Evolutionary conservation across 768 basidiomycete genomes (phyloP).

Genomic region (Hygrocybe punicea): DNA sequence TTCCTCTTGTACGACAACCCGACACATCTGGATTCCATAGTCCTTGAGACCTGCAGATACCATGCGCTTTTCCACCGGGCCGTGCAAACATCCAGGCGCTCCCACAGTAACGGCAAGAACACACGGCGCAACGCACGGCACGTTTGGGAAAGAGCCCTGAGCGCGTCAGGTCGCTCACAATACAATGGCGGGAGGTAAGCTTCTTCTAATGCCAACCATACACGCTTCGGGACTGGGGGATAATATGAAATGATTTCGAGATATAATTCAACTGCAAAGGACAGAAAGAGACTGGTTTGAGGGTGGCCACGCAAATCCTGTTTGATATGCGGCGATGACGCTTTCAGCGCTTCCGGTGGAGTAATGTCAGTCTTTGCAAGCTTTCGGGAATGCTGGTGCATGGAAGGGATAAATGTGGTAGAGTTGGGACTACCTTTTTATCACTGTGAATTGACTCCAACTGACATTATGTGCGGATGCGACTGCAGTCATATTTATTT

Average conservation of each 20-base stretch:
- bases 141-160: constrained; percentile 36
- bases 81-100: constrained; percentile 31
- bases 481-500: no score
- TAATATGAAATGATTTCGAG: constrained; percentile 32
- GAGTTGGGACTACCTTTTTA: no score
- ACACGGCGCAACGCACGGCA: constrained; percentile 26
- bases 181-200: constrained; percentile 17
- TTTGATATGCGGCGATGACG: background rate
- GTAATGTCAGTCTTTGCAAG: no score
- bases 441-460: no score
- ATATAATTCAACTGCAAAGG: constrained; percentile 22
- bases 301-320: background rate
- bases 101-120: constrained; percentile 32
- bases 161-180: constrained; percentile 19
- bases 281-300: background rate
- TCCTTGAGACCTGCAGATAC: constrained; percentile 20
- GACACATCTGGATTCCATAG: constrained; percentile 23
- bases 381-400: no score
- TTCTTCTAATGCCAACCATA: constrained; percentile 1
- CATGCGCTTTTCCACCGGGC: constrained; percentile 16
- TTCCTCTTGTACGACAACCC: constrained; percentile 22
- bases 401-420: no score
- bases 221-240: constrained; percentile 18
- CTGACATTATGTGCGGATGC: no score
- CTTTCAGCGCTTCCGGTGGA: no score